A percentile compares a stretch with the other conserved stretches of the same genome.
phyloP scores from a whole-genome alignment of 1,139 yeast genomes.

The Nadsonia starkeyi-henricii region DNA sequence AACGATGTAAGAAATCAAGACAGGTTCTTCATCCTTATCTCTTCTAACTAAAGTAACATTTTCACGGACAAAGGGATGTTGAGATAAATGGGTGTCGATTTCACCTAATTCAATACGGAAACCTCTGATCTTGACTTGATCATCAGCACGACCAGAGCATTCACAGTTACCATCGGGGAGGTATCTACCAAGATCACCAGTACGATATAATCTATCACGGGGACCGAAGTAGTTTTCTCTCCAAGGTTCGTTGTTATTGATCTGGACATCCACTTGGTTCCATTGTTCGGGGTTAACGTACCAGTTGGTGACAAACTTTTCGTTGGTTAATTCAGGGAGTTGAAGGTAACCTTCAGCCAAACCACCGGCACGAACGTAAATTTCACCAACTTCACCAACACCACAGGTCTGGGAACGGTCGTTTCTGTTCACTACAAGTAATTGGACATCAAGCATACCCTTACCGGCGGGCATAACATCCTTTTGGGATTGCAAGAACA shows the following conservation, averaged over 20 bases:
- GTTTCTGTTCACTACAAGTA: conserved; percentile 82
- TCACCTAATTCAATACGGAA: conserved; percentile 97
- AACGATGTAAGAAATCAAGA: conserved; percentile 80
- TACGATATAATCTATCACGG: conserved; percentile 86
- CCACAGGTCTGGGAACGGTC: conserved; percentile 87
- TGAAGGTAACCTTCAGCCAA: conserved; percentile 92
- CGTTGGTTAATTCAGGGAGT: conserved; percentile 72
- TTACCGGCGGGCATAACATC: conserved; percentile 97
- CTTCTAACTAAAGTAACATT: conserved; percentile 86
- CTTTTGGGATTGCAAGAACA: conserved; percentile 69
- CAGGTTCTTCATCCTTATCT: conserved; percentile 85
- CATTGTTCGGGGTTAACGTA: conserved; percentile 51
- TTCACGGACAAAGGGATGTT: conserved; percentile 82
- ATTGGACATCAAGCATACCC: conserved; percentile 92
- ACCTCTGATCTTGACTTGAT: conserved; percentile 96
- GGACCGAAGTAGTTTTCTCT: conserved; percentile 81
- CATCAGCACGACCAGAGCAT: conserved; percentile 98
- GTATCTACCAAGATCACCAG: conserved; percentile 95
- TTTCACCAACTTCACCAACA: conserved; percentile 97
- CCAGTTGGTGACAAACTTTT: conserved; percentile 87
- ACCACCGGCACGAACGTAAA: conserved; percentile 96
- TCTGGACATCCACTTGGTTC: conserved; percentile 37
- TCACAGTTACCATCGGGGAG: conserved; percentile 95
- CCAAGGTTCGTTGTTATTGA: conserved; percentile 45
- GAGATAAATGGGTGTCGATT: conserved; percentile 91